Evolutionary conservation across 2,329 filamentous ascomycete genomes (phyloP).

Genomic region (Tolypocladium pustulatum): DNA sequence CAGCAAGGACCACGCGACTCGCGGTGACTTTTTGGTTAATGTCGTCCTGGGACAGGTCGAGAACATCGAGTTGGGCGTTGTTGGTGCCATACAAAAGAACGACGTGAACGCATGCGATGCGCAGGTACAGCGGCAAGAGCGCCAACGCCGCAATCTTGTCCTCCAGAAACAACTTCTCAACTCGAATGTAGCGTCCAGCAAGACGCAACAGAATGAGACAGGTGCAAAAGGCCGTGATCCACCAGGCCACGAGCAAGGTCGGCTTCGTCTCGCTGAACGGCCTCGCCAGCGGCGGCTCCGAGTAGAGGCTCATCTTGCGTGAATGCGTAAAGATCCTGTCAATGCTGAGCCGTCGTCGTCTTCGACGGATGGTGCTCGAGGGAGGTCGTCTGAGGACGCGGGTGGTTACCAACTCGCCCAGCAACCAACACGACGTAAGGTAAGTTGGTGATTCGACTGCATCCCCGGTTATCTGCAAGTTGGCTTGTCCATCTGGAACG

Average conservation of each 20-base stretch:
- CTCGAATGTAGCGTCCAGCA: constrained; percentile 73
- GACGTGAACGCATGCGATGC: constrained; percentile 85
- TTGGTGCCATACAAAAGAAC: constrained; percentile 83
- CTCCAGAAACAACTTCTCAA: constrained; percentile 75
- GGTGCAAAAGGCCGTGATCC: constrained; percentile 76
- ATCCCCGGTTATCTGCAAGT: neutral
- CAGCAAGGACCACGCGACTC: constrained; percentile 69
- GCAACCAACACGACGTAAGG: neutral
- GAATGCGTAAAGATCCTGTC: neutral
- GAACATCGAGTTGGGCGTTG: constrained; percentile 55
- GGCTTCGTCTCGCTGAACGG: constrained; percentile 59
- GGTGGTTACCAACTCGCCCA: neutral
- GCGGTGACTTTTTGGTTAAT: constrained; percentile 58
- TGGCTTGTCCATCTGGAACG: neutral
- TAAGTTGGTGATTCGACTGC: neutral
- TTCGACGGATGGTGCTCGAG: neutral
- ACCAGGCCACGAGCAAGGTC: constrained; percentile 93
- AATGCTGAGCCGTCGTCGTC: neutral
- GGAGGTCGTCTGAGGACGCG: neutral
- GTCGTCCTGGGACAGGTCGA: constrained; percentile 41
- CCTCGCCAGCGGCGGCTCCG: neutral
- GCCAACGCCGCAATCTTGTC: constrained; percentile 78
- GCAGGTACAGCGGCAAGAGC: constrained; percentile 67
- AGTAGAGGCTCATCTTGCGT: neutral
- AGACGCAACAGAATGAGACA: constrained; percentile 75